Conservation (phyloP, 164 flowering plant species). For the Sextonia rubra region DNA sequence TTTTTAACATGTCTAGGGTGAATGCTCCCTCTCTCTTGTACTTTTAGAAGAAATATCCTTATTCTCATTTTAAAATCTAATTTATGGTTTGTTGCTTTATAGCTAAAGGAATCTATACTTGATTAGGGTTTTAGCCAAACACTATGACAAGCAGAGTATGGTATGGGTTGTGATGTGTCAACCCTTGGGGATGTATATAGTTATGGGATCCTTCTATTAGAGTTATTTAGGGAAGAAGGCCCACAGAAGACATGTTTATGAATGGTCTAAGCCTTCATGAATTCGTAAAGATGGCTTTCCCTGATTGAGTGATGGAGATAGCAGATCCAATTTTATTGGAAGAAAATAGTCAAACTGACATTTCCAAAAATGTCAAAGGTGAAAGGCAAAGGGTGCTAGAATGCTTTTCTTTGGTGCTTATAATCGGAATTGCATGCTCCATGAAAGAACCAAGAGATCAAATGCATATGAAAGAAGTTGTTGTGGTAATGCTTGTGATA, state of each 20-base stretch:
- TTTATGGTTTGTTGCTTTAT: background rate
- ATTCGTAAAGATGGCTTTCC: too few species aligned
- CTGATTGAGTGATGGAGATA: background rate
- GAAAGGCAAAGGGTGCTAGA: background rate
- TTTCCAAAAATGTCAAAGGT: too few species aligned
- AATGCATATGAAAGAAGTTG: constrained; percentile 14
- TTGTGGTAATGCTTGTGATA: background rate
- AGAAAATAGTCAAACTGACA: too few species aligned
- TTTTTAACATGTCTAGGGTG: too few species aligned
- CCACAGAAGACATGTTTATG: too few species aligned
- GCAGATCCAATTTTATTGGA: background rate
- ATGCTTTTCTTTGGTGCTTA: background rate
- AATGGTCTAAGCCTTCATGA: too few species aligned
- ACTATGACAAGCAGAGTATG: constrained; percentile 3
- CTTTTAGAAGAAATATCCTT: background rate
- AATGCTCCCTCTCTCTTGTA: background rate
- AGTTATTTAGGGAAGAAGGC: too few species aligned
- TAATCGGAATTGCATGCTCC: constrained; percentile 15
- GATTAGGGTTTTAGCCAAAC: background rate
- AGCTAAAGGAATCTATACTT: too few species aligned
- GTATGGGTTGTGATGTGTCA: constrained; percentile 3
- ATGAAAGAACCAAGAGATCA: constrained; percentile 9
- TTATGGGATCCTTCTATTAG: background rate
- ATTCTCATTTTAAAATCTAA: background rate
- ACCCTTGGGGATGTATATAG: constrained; percentile 1